phyloP scores from a whole-genome alignment of 108 stramenopile genomes.

The Phaeodactylum tricornutum region DNA sequence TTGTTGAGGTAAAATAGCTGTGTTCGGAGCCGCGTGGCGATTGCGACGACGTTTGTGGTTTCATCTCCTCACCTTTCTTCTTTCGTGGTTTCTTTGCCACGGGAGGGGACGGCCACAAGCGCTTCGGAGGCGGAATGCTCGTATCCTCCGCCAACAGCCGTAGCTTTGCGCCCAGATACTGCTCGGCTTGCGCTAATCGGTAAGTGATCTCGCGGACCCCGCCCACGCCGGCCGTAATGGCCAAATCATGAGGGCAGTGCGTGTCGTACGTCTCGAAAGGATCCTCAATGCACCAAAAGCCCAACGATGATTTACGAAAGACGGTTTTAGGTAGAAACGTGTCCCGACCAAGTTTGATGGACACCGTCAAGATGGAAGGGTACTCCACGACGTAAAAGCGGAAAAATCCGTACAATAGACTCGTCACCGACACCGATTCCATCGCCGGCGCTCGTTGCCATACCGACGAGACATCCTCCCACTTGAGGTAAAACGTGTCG shows the following conservation, averaged over 20 bases:
- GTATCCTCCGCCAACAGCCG: too few species aligned
- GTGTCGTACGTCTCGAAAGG: conserved; percentile 78
- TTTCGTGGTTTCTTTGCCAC: too few species aligned
- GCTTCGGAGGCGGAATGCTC: too few species aligned
- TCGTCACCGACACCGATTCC: conserved; percentile 23
- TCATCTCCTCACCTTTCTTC: too few species aligned
- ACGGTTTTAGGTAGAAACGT: conserved; percentile 35
- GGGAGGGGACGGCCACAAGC: too few species aligned
- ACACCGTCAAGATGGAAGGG: conserved; percentile 33
- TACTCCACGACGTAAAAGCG: conserved; percentile 51
- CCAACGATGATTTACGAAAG: conserved; percentile 21
- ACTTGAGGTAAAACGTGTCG: conserved; percentile 41
- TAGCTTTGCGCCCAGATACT: too few species aligned
- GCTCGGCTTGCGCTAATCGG: not conserved
- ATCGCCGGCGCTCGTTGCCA: conserved; percentile 29
- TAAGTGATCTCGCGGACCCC: not conserved
- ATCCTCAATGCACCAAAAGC: conserved; percentile 64
- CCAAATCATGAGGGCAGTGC: conserved; percentile 71
- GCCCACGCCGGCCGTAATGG: conserved; percentile 35
- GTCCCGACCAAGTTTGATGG: conserved; percentile 36
- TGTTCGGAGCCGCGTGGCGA: too few species aligned
- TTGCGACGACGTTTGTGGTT: too few species aligned
- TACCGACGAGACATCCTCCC: conserved; percentile 19
- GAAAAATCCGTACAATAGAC: conserved; percentile 66
- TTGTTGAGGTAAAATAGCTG: too few species aligned